Conservation (phyloP, 208 protist genomes). For the Polymyxa betae region DNA sequence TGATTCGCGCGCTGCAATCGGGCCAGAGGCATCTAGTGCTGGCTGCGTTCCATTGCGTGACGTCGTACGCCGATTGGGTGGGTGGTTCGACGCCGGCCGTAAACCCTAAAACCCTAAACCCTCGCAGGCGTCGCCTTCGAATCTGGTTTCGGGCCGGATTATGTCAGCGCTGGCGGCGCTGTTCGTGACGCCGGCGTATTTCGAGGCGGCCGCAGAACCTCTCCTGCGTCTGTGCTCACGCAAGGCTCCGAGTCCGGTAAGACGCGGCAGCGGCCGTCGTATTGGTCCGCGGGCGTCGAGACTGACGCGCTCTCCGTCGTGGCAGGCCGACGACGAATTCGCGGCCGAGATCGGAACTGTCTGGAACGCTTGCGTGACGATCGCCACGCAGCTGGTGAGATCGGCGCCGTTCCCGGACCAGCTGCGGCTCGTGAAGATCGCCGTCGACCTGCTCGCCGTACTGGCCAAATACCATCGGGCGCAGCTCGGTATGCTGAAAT, state of each 20-base stretch:
- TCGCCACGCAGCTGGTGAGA: neutral
- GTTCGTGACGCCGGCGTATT: neutral
- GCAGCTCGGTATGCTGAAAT: neutral
- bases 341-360: neutral
- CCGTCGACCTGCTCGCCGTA: neutral
- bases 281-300: neutral
- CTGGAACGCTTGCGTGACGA: neutral
- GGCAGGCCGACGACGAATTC: neutral
- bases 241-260: neutral
- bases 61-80: constrained; percentile 20
- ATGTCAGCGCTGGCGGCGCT: neutral
- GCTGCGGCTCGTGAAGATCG: constrained; percentile 37
- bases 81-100: neutral
- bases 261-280: too few species aligned
- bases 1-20: neutral
- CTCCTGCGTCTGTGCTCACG: neutral
- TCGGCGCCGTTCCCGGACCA: constrained; percentile 42
- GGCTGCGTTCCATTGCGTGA: neutral
- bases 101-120: too few species aligned
- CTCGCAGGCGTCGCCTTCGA: neutral
- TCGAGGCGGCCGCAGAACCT: neutral
- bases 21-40: neutral
- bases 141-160: neutral
- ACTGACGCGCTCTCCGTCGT: neutral
- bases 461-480: neutral